Evolutionary conservation across 495 filamentous ascomycete genomes (phyloP), one percentile per base, ranked within the genome.

Genomic region (Xylaria intraflava): DNA sequence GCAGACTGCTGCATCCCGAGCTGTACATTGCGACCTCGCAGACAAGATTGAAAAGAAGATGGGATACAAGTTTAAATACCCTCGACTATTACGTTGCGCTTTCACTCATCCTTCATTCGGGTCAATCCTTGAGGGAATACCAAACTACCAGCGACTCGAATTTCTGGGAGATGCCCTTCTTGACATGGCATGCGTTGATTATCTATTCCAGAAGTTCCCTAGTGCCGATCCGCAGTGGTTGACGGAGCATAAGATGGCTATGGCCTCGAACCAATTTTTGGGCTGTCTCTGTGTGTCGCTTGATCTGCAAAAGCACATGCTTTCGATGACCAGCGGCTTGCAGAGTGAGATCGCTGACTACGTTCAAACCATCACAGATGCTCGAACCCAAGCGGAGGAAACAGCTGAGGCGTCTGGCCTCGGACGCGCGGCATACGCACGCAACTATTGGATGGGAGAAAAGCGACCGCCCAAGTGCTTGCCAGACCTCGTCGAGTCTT

Each of bases 201-300:
- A 87, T 55, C 72, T 98, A 16, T 98, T 87, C 67, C 71, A 83
- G 55, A 76, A 76, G 10, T 88, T 85, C 64, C 89, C 90, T 0
- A 76, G 81, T 40, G 83, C 83, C 53, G 91, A 96, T 64, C 92
- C 93, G 1, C 90, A 96, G 65, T 98, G 93, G 93, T 78, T 98
- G 29, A 98, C 93, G 1, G 93, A 98, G 70, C 94, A 98, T 73
- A 98, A 96, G 78, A 96, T 95, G 90, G 90, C 94, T 9, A 95
- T 98, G 91, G 92, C 93, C 2, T 95, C 90, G 12, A 98, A 98
- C 72, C 91, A 90, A 54, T 98, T 96, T 62, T 75, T 96, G 0
- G 91, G 88, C 11, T 87, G 87, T 19, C 65, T 97, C 6, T 84
- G 85, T 55, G 88, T 91, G 11, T 75, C 78, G 23, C 76, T 97